Conservation (phyloP, 257 asterid species). For the Gynochthodes officinalis region DNA sequence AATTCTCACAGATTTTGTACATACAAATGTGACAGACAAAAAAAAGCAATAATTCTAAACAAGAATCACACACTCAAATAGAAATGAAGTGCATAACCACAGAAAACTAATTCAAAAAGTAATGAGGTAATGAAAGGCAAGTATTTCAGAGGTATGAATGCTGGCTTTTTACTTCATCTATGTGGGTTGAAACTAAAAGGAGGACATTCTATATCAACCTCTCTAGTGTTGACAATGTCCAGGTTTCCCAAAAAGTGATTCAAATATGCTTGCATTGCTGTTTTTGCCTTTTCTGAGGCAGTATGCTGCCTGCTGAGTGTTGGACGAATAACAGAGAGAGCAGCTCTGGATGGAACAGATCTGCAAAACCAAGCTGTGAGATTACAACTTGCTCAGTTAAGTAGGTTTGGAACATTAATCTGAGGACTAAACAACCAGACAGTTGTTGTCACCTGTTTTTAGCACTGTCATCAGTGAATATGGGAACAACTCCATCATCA, state of each 20-base stretch:
- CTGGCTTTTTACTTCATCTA: neutral
- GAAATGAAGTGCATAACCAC: neutral
- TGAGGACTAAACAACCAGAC: conserved; percentile 11
- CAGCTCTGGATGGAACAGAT: conserved; percentile 80
- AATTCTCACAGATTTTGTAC: neutral
- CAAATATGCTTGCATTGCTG: conserved; percentile 93
- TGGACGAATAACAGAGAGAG: conserved; percentile 81
- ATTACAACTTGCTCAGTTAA: neutral
- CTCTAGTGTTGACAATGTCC: conserved; percentile 76
- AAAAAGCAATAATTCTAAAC: neutral
- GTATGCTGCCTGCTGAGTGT: conserved; percentile 70
- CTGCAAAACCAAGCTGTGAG: conserved; percentile 41
- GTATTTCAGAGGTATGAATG: neutral
- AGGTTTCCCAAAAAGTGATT: conserved; percentile 85
- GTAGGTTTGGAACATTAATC: neutral
- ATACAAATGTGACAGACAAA: neutral
- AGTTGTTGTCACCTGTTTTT: conserved; percentile 53
- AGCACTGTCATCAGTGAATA: conserved; percentile 50
- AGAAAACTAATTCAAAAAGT: neutral
- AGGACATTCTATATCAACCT: conserved; percentile 50
- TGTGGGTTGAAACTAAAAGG: neutral
- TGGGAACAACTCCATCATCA: conserved; percentile 75
- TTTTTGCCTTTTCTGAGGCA: conserved; percentile 69
- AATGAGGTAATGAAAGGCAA: neutral
- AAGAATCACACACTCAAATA: neutral